These are phyloP conservation scores for Ophiocytium majus DNA, from an alignment of 352 stramenopile genomes.

Conservation along the genomic window DNA sequence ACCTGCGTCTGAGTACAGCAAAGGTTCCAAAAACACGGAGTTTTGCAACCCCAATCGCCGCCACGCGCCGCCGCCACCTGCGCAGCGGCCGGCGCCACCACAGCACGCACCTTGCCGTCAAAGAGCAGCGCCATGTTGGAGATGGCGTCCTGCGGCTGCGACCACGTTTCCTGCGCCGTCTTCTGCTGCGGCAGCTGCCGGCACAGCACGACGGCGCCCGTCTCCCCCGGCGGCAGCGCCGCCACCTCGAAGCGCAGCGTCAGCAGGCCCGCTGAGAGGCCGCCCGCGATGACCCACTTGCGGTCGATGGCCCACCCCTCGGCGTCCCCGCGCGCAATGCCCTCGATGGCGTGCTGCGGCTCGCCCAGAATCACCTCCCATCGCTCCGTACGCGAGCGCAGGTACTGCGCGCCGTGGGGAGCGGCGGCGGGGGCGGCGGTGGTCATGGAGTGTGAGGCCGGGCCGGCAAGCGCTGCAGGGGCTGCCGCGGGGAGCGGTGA, in stretches of 20 bases:
- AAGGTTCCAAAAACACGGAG: too few relatives aligned
- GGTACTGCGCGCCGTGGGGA: background rate
- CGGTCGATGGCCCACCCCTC: constrained; percentile 39
- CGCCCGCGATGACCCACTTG: constrained; percentile 47
- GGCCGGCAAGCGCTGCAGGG: too few relatives aligned
- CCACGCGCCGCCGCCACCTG: too few relatives aligned
- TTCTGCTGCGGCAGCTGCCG: background rate
- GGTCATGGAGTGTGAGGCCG: too few relatives aligned
- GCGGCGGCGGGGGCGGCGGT: too few relatives aligned
- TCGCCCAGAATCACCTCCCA: constrained; percentile 7
- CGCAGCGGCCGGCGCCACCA: too few relatives aligned
- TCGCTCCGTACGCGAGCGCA: background rate
- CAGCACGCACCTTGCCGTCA: background rate
- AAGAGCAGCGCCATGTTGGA: background rate
- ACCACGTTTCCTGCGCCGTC: background rate
- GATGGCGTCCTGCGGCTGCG: background rate
- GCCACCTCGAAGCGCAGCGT: constrained; percentile 31
- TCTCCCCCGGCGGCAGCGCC: background rate
- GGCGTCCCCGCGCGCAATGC: background rate
- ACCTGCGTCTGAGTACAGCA: too few relatives aligned
- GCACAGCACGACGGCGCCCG: background rate
- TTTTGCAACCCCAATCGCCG: too few relatives aligned
- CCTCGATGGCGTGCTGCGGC: background rate
- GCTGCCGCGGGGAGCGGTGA: too few relatives aligned
- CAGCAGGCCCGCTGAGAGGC: constrained; percentile 29